Percentiles rank a stretch among this genome's conserved stretches.
Evolutionary conservation across 108 stramenopile species (phyloP).

Genomic region (Nitzschia putrida): DNA sequence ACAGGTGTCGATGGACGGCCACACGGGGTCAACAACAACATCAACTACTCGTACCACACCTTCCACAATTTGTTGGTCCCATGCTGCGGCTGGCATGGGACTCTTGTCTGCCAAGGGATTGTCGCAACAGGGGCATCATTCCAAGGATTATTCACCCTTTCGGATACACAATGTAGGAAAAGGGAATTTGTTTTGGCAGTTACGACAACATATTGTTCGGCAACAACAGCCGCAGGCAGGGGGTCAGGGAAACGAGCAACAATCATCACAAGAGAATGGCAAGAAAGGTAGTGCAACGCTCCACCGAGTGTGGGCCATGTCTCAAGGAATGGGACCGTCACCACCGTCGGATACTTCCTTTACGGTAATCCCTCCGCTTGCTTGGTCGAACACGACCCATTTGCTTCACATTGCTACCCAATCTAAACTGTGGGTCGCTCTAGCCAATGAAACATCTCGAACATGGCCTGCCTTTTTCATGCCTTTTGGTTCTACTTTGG

Average conservation of each 20-base stretch:
- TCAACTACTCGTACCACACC: not conserved
- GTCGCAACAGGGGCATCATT: slow-evolving; percentile 4
- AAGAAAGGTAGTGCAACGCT: too few species aligned
- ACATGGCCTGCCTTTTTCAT: slow-evolving; percentile 40
- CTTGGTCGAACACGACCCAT: not conserved
- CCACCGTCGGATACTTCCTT: not conserved
- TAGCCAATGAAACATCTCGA: slow-evolving; percentile 3
- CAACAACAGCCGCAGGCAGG: not conserved
- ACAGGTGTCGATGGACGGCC: too few species aligned
- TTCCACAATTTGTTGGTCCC: not conserved
- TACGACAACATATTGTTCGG: slow-evolving; percentile 12
- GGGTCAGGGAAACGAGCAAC: too few species aligned
- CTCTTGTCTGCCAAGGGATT: slow-evolving; percentile 14
- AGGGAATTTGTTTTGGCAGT: slow-evolving; percentile 9
- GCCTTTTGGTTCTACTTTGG: slow-evolving; percentile 15
- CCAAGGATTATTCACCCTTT: slow-evolving; percentile 11
- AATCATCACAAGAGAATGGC: too few species aligned
- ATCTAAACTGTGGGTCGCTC: slow-evolving; percentile 18
- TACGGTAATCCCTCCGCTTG: too few species aligned
- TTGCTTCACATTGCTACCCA: not conserved
- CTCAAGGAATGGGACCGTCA: not conserved
- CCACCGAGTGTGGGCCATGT: too few species aligned
- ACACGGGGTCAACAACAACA: not conserved
- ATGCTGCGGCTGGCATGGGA: slow-evolving; percentile 19
- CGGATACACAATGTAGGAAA: slow-evolving; percentile 8